Evolutionary conservation across 2,329 filamentous ascomycete species (phyloP).

Genomic region (Fusarium dlaminii): DNA sequence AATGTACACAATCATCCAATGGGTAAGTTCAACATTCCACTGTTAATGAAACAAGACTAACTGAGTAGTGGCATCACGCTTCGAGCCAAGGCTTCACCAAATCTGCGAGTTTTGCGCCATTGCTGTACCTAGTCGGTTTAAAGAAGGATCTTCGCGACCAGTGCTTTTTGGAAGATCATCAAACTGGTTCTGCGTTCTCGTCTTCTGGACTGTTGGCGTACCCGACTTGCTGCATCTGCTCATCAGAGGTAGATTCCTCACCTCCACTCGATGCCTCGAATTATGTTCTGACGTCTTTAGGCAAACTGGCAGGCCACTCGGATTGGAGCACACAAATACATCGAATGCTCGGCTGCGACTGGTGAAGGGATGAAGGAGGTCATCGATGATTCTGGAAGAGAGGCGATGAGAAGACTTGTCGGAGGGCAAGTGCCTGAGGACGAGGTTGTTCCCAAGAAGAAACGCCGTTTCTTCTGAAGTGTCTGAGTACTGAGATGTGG

Average conservation of each 20-base stretch:
- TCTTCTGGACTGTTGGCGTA: slow-evolving; percentile 26
- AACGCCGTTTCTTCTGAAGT: slow-evolving; percentile 27
- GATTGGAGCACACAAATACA: slow-evolving; percentile 44
- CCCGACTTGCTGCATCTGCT: slow-evolving; percentile 45
- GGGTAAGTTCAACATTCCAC: slow-evolving; percentile 41
- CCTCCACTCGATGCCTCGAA: accelerated
- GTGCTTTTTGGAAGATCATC: slow-evolving; percentile 38
- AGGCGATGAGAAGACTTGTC: slow-evolving; percentile 36
- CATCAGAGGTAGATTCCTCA: neutral
- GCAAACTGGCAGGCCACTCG: slow-evolving; percentile 46
- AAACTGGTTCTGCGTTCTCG: neutral
- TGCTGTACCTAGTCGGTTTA: slow-evolving; percentile 47
- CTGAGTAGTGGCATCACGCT: slow-evolving; percentile 45
- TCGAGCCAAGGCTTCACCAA: slow-evolving; percentile 41
- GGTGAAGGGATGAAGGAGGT: slow-evolving; percentile 48
- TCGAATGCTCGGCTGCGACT: slow-evolving; percentile 50
- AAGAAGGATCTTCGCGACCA: slow-evolving; percentile 48
- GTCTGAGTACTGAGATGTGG: neutral
- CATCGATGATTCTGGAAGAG: slow-evolving; percentile 41
- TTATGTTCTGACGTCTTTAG: slow-evolving; percentile 28
- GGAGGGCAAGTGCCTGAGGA: slow-evolving; percentile 7
- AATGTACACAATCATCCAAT: slow-evolving; percentile 48
- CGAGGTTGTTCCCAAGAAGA: slow-evolving; percentile 23
- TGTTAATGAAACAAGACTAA: neutral
- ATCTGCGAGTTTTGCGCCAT: slow-evolving; percentile 27